phyloP scores from a whole-genome alignment of 78 protist species.

The Planoprotostelium fungivorum region DNA sequence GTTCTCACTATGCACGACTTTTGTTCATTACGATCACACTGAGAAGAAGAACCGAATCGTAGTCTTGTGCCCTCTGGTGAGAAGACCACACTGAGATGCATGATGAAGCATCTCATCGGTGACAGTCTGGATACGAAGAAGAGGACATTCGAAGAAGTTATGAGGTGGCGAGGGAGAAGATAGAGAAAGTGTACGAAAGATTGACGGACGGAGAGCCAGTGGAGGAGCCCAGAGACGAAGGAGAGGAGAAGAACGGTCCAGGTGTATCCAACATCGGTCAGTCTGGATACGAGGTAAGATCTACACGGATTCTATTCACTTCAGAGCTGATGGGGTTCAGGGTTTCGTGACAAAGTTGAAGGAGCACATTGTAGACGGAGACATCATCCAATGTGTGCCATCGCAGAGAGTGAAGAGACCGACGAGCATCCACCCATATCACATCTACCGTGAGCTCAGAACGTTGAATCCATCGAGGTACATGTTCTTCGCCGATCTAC shows the following conservation, averaged over 20 bases:
- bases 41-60: not conserved
- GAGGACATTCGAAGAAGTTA: not conserved
- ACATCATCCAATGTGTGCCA: constrained; percentile 65
- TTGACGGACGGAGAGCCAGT: not conserved
- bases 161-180: not conserved
- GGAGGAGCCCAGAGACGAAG: not conserved
- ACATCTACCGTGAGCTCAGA: constrained; percentile 57
- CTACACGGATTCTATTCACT: not conserved
- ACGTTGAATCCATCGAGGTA: constrained; percentile 60
- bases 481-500: constrained; percentile 58
- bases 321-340: not conserved
- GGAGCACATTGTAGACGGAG: constrained; percentile 40
- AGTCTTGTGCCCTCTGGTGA: not conserved
- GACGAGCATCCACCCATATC: constrained; percentile 37
- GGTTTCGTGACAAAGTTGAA: constrained; percentile 22
- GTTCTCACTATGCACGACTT: constrained; percentile 19
- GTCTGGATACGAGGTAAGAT: constrained; percentile 20
- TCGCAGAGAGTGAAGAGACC: constrained; percentile 30
- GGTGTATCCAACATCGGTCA: constrained; percentile 16
- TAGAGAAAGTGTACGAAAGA: not conserved
- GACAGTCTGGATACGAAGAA: not conserved
- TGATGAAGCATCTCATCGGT: constrained; percentile 15
- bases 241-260: not conserved
- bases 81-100: not conserved
- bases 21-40: constrained; percentile 36